Evolutionary conservation across 106 monocot species (phyloP), one percentile per base, ranked within the genome.

Genomic region (Triglochin maritima): DNA sequence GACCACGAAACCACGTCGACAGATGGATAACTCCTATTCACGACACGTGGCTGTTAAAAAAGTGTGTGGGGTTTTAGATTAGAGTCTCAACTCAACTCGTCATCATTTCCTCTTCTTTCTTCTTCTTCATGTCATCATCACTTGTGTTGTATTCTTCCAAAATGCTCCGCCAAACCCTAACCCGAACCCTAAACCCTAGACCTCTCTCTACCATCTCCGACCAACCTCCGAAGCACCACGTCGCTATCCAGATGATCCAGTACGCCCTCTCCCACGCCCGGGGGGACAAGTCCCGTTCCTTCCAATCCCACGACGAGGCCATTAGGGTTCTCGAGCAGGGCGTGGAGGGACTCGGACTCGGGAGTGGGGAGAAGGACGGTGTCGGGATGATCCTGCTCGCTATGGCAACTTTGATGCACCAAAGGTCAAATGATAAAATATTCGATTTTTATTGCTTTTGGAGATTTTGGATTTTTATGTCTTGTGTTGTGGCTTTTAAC

Each of bases 241-340:
- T 64, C 8, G 56, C 76, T 14, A 6, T 57, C 46, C 69, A 77
- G 64, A 77, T 77, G 76, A 77, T 77, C 3, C 70, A 70, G 48
- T 77, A 77, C 76, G 55, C 76, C 3, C 55, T 77, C 44, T 41
- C 50, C 3, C 70, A 64, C 46, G 76, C 76, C 5, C 63, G 76
- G 4, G 55, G 70, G 11, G 15, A 65, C 44, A 69, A 53, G 49
- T 69, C 76, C 54, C 69, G 76, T 76, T 17, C 9, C 9, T 16
- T 6, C 47, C 70, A 77, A 5, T 69, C 76, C 7, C 70, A 77
- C 46, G 69, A 69, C 41, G 62, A 77, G 17, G 76, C 76, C 17
- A 8, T 77, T 4, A 50, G 69, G 69, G 56, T 70, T 4, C 56
- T 77, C 7, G 70, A 77, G 56, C 70, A 77, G 56, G 70, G 76